Base-by-base conservation (phyloP, 768 basidiomycete genomes). In the Psilocybe tampanensis region DNA sequence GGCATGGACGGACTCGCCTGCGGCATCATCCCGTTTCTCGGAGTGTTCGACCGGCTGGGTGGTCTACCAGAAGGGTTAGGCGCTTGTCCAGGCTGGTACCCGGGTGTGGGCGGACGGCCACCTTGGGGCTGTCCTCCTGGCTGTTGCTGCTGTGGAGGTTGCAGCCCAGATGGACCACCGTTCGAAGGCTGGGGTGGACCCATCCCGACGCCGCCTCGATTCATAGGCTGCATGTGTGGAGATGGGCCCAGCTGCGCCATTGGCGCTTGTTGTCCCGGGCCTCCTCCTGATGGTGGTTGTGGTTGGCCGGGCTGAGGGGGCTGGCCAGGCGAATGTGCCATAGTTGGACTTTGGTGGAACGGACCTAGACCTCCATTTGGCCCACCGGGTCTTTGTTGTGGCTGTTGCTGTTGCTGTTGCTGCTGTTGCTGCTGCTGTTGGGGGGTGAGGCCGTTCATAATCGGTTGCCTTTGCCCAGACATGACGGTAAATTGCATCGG, bases 271-370 rank as follows among this genome's bases (percentile, higher is more conserved):
- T 45, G 43, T 29, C 48, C 49, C 9, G 49, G 57, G 2, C 34
- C 44, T 9, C 49, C 50, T 24, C 22, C 26, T 9, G 29, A 5
- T 29, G 29, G 29, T 29, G 29, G 29, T 24, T 22, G 23, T 7
- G 12, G 26, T 8, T 41, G 32, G 23, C 47, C 33, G 12, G 45
- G 36, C 34, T 44, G 56, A n/a, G 33, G 49, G n/a, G 17, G 17
- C 26, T 80, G 79, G 59, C 85, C 85, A 0, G 84, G 81, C 3
- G 86, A 86, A 49, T 82, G 80, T 2, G 84, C 76, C 70, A 89
- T 85, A 2, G 81, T 86, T 3, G 88, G 88, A 19, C 86, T 88
- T 41, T 80, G 84, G 68, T 80, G 84, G 68, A 85, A 89, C 8
- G 82, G 80, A 13, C 80, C 84, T 8, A 81, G 80, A 17, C 80